Evolutionary conservation across 768 basidiomycete species (phyloP).

Genomic region (Nidularia sp.): DNA sequence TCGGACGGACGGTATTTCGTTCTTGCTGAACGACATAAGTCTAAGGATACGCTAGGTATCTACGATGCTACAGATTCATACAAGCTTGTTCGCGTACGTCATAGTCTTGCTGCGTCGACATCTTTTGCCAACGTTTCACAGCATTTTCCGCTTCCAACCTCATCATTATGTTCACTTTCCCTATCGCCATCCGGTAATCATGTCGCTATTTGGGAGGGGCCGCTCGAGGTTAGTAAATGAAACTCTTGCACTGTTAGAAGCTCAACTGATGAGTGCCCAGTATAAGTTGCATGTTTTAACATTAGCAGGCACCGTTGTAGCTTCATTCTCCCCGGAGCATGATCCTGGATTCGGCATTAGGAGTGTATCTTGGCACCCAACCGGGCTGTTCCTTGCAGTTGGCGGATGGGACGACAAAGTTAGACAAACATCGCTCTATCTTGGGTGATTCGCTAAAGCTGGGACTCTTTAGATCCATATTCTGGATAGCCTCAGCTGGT

Average conservation of each 20-base stretch:
- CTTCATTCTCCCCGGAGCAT: slow-evolving; percentile 63
- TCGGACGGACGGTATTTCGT: slow-evolving; percentile 81
- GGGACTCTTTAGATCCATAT: slow-evolving; percentile 55
- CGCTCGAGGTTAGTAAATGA: slow-evolving; percentile 59
- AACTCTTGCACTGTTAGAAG: slow-evolving; percentile 1
- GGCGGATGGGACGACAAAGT: slow-evolving; percentile 92
- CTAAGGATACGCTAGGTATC: slow-evolving; percentile 81
- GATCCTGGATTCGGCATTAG: slow-evolving; percentile 87
- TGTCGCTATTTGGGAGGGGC: slow-evolving; percentile 80
- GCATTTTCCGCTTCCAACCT: slow-evolving; percentile 83
- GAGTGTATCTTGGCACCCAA: slow-evolving; percentile 81
- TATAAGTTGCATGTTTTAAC: slow-evolving; percentile 74
- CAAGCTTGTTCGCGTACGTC: slow-evolving; percentile 66
- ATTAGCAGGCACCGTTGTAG: slow-evolving; percentile 58
- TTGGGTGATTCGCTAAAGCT: slow-evolving; percentile 2
- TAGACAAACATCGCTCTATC: neutral
- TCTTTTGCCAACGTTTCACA: slow-evolving; percentile 18
- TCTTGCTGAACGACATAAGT: slow-evolving; percentile 85
- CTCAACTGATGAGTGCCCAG: slow-evolving; percentile 28
- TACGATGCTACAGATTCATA: slow-evolving; percentile 74
- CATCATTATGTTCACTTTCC: slow-evolving; percentile 63
- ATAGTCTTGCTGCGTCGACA: neutral
- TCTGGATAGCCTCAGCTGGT: slow-evolving; percentile 76
- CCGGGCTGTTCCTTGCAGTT: slow-evolving; percentile 74
- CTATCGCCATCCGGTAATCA: slow-evolving; percentile 76